These are phyloP conservation scores for Pulveroboletus ravenelii DNA, from an alignment of 768 basidiomycete species.

Conservation along the genomic window DNA sequence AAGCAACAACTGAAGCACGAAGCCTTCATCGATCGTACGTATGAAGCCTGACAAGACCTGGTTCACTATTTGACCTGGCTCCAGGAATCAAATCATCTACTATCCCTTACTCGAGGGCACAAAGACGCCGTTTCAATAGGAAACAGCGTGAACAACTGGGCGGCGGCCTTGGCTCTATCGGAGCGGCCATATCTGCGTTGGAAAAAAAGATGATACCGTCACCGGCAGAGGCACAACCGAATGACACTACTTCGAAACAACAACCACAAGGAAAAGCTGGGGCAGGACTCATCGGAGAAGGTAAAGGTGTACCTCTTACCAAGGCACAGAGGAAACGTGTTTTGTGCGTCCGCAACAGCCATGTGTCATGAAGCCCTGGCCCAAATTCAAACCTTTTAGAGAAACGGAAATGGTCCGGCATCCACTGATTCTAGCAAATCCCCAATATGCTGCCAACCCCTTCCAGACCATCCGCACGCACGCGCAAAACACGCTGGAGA, in stretches of 20 bases:
- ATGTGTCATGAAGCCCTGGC: neutral
- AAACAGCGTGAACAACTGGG: constrained; percentile 60
- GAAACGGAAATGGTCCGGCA: constrained; percentile 64
- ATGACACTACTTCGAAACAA: constrained; percentile 16
- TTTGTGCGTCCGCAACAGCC: constrained; percentile 46
- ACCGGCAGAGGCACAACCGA: constrained; percentile 10
- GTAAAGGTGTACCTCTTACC: constrained; percentile 53
- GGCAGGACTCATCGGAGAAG: constrained; percentile 61
- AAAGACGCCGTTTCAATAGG: constrained; percentile 63
- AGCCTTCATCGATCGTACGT: constrained; percentile 61
- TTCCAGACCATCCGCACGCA: constrained; percentile 78
- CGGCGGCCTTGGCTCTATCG: constrained; percentile 46
- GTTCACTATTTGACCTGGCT: neutral
- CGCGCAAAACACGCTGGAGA: constrained; percentile 71
- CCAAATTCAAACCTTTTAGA: constrained; percentile 33
- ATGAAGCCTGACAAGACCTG: neutral
- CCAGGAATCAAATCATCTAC: constrained; percentile 47
- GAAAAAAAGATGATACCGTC: constrained; percentile 33
- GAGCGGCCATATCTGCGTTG: constrained; percentile 51
- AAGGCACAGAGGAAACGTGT: constrained; percentile 61
- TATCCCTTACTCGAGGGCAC: constrained; percentile 66
- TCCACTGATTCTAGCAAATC: constrained; percentile 62
- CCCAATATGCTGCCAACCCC: constrained; percentile 62
- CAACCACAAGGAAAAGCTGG: constrained; percentile 24
- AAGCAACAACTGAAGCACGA: constrained; percentile 64